Evolutionary conservation across 2,329 filamentous ascomycete genomes (phyloP).

Genomic region (Aspergillus brunneoviolaceus): DNA sequence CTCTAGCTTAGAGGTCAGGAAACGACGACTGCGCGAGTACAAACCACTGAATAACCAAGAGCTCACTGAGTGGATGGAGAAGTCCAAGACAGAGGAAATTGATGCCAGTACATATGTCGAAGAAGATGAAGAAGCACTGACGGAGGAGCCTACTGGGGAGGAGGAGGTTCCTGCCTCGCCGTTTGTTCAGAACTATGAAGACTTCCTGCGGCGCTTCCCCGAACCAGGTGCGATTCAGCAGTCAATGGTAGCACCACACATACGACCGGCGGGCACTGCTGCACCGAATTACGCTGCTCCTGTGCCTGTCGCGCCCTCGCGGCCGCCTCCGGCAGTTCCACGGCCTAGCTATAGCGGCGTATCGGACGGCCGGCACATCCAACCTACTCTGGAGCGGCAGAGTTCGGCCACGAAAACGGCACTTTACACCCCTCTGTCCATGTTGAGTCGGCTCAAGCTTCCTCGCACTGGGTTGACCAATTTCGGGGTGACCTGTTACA

Average conservation of each 20-base stretch:
- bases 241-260: conserved; percentile 52
- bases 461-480: conserved; percentile 76
- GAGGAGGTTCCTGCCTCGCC: conserved; percentile 44
- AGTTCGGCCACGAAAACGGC: conserved; percentile 47
- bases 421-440: conserved; percentile 42
- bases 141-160: conserved; percentile 46
- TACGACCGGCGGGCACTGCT: conserved; percentile 29
- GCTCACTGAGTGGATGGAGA: conserved; percentile 75
- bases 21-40: conserved; percentile 57
- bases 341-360: conserved; percentile 80
- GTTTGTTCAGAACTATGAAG: conserved; percentile 72
- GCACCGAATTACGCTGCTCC: conserved; percentile 36
- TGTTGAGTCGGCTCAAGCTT: conserved; percentile 50
- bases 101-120: conserved; percentile 41
- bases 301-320: conserved; percentile 60
- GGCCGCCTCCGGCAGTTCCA: conserved; percentile 67
- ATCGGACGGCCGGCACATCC: conserved; percentile 57
- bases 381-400: conserved; percentile 45
- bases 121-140: conserved; percentile 40
- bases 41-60: conserved; percentile 79
- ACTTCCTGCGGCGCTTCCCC: conserved; percentile 80
- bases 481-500: conserved; percentile 81
- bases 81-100: conserved; percentile 66
- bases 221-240: conserved; percentile 63
- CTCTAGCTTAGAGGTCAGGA: conserved; percentile 55